Conservation (phyloP, 352 stramenopile species). For the Phytophthora colocasiae region DNA sequence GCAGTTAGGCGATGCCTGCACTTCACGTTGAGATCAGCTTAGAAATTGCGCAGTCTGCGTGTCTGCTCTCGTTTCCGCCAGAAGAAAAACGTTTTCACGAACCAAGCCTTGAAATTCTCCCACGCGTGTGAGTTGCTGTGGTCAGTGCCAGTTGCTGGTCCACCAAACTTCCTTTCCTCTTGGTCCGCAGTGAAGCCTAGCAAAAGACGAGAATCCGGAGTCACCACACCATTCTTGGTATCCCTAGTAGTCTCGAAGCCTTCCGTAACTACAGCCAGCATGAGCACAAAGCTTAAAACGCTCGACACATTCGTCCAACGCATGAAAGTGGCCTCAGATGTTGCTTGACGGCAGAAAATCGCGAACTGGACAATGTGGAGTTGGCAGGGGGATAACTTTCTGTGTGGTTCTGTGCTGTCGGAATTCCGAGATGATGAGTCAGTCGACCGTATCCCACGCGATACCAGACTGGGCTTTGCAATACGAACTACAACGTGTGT, state of each 20-base stretch:
- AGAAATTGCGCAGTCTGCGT: not conserved
- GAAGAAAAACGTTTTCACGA: not conserved
- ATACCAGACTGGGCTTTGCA: too few relatives aligned
- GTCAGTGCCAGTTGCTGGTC: not conserved
- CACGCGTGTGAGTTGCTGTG: not conserved
- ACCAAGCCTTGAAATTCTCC: constrained; percentile 1
- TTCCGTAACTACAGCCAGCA: not conserved
- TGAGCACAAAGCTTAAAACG: not conserved
- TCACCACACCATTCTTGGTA: not conserved
- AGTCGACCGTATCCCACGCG: too few relatives aligned
- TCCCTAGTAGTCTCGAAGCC: not conserved
- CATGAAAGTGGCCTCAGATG: not conserved
- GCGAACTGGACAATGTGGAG: not conserved
- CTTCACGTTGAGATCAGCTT: too few relatives aligned
- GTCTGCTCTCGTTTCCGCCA: not conserved
- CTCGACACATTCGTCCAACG: not conserved
- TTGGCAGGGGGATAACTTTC: too few relatives aligned
- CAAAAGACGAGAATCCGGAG: not conserved
- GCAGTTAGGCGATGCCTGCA: too few relatives aligned
- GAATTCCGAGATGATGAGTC: too few relatives aligned
- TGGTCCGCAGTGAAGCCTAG: not conserved
- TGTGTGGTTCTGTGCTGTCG: too few relatives aligned
- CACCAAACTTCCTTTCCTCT: not conserved
- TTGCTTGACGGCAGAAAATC: not conserved
- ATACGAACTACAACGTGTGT: too few relatives aligned